A percentile compares a stretch with the other conserved stretches of the same genome.
These are phyloP conservation scores for Globisporangium spiculum DNA, from an alignment of 352 stramenopile genomes.

Conservation along the genomic window DNA sequence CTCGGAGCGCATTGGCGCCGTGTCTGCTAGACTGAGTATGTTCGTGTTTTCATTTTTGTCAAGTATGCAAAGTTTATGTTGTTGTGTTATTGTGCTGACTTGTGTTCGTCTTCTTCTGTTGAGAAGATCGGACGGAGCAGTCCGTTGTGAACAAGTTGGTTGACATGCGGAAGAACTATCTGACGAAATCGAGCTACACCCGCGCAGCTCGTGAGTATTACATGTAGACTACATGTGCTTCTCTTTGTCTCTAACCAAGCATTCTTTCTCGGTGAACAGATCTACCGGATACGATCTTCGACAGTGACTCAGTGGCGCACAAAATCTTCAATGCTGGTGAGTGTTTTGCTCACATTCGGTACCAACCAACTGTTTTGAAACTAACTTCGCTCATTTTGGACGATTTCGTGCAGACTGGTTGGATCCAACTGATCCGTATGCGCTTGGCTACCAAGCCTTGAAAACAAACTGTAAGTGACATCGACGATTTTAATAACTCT, in stretches of 20 bases:
- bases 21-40: slow-evolving; percentile 29
- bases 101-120: neutral
- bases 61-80: neutral
- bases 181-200: slow-evolving; percentile 33
- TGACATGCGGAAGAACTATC: slow-evolving; percentile 51
- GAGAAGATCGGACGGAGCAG: slow-evolving; percentile 41
- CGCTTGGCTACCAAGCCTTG: slow-evolving; percentile 45
- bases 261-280: slow-evolving; percentile 26
- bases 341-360: neutral
- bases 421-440: slow-evolving; percentile 50
- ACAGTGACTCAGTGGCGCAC: slow-evolving; percentile 48
- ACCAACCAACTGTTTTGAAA: neutral
- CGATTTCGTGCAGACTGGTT: slow-evolving; percentile 14
- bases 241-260: neutral
- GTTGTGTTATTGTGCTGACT: neutral
- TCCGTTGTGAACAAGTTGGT: slow-evolving; percentile 60
- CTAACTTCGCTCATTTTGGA: neutral
- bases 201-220: slow-evolving; percentile 46
- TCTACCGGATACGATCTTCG: slow-evolving; percentile 52
- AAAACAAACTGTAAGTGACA: slow-evolving; percentile 38
- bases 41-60: neutral
- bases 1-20: slow-evolving; percentile 32
- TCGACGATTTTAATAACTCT: neutral
- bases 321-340: slow-evolving; percentile 70
- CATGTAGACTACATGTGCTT: neutral